Conservation (phyloP, 129 eudicot species). For the Arctium minus region DNA sequence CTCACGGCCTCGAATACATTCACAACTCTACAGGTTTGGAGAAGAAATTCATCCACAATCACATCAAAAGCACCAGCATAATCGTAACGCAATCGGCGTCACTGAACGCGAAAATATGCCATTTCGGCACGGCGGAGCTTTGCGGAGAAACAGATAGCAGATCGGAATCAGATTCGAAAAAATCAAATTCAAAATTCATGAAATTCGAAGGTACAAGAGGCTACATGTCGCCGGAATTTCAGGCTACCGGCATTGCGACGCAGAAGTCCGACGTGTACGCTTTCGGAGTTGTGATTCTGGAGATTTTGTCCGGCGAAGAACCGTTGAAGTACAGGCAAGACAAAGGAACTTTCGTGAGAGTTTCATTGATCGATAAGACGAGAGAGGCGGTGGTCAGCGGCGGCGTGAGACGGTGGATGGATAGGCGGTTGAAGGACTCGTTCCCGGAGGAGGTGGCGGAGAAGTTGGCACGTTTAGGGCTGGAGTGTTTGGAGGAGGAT, state of each 20-base stretch:
- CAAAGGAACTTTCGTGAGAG: constrained; percentile 41
- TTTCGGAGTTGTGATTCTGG: constrained; percentile 78
- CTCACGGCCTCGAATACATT: constrained; percentile 83
- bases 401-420: constrained; percentile 72
- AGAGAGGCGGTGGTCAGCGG: constrained; percentile 57
- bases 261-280: constrained; percentile 74
- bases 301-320: constrained; percentile 70
- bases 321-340: constrained; percentile 45
- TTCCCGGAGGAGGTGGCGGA: constrained; percentile 80
- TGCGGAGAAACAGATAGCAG: constrained; percentile 51
- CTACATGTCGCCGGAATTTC: constrained; percentile 89
- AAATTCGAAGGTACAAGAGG: constrained; percentile 82
- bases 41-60: constrained; percentile 63
- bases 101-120: constrained; percentile 65
- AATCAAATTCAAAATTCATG: constrained; percentile 33
- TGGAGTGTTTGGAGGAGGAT: constrained; percentile 75
- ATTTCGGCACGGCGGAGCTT: constrained; percentile 85
- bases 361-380: constrained; percentile 58
- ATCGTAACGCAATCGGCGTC: constrained; percentile 35
- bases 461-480: constrained; percentile 47
- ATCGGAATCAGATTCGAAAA: constrained; percentile 2
- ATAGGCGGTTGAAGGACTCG: constrained; percentile 74
- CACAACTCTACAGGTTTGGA: constrained; percentile 72
- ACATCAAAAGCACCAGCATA: constrained; percentile 63
- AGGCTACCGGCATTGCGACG: constrained; percentile 49